A percentile compares a stretch with the other conserved stretches of the same genome.
Evolutionary conservation across 495 filamentous ascomycete species (phyloP).

Genomic region (Podospora tetraspora): DNA sequence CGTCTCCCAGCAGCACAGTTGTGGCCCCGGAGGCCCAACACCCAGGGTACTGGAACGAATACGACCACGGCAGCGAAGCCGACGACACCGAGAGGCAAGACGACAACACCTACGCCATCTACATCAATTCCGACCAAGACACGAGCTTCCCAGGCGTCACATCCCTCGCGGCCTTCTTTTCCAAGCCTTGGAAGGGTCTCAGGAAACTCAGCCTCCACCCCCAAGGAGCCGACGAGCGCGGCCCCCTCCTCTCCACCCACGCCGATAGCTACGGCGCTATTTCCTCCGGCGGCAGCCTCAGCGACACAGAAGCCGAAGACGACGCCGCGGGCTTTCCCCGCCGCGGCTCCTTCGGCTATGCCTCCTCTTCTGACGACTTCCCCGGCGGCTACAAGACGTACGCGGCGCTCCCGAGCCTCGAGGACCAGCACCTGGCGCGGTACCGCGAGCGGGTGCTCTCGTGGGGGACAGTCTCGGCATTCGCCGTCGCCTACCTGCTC

Average conservation of each 20-base stretch:
- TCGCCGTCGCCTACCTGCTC: constrained; percentile 45
- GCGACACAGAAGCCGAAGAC: constrained; percentile 26
- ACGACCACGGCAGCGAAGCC: constrained; percentile 56
- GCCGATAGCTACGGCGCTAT: constrained; percentile 20
- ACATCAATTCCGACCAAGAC: constrained; percentile 50
- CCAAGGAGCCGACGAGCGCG: not conserved
- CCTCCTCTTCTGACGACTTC: constrained; percentile 31
- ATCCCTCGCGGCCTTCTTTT: constrained; percentile 37
- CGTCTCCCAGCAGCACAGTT: constrained; percentile 15
- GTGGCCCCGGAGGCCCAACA: constrained; percentile 16
- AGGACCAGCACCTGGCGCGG: constrained; percentile 34
- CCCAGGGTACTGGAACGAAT: constrained; percentile 59
- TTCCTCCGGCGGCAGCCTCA: constrained; percentile 14
- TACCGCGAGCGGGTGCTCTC: constrained; percentile 46
- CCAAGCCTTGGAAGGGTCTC: not conserved
- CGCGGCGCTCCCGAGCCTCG: constrained; percentile 38
- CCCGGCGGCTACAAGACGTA: constrained; percentile 37
- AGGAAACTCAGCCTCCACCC: not conserved
- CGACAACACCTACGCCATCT: constrained; percentile 49
- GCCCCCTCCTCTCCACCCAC: constrained; percentile 30
- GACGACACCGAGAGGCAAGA: constrained; percentile 35
- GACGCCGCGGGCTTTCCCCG: constrained; percentile 21
- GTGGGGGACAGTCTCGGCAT: constrained; percentile 40
- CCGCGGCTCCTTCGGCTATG: constrained; percentile 25
- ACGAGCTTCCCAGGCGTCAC: constrained; percentile 44